A percentile compares a stretch with the other conserved stretches of the same genome.
Conservation (phyloP, 441 rosid species). For the Adansonia madagascariensis region DNA sequence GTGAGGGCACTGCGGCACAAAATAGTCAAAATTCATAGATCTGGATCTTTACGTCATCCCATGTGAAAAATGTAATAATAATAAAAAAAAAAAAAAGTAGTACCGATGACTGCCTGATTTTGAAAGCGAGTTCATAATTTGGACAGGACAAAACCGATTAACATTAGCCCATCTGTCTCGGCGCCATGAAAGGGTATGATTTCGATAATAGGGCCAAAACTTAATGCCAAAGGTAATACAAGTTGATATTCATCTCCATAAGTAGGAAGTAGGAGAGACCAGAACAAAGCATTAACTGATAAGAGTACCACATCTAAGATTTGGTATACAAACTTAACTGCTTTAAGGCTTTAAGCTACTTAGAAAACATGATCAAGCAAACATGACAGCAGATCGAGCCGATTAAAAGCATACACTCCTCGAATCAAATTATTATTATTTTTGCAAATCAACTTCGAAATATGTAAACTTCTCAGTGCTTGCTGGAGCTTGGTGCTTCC, state of each 20-base stretch:
- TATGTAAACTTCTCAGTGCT: conserved; percentile 25
- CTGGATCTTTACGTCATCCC: background rate
- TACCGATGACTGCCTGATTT: background rate
- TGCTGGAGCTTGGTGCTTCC: conserved; percentile 35
- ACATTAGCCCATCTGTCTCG: background rate
- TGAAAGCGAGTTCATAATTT: background rate
- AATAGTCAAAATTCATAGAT: background rate
- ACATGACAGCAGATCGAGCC: background rate
- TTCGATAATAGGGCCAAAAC: background rate
- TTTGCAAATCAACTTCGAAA: conserved; percentile 12
- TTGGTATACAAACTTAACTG: background rate
- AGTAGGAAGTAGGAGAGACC: background rate
- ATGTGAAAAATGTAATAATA: background rate
- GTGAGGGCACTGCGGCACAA: background rate
- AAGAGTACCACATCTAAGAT: background rate
- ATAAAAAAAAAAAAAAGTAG: background rate
- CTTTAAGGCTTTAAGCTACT: background rate
- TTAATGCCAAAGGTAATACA: background rate
- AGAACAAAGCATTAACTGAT: background rate
- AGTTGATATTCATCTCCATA: background rate
- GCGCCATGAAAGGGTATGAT: background rate
- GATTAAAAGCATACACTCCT: background rate
- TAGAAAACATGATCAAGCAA: background rate
- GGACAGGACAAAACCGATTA: background rate
- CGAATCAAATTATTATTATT: background rate